Conservation (phyloP, 768 basidiomycete genomes). For the Rhizopogon vinicolor region DNA sequence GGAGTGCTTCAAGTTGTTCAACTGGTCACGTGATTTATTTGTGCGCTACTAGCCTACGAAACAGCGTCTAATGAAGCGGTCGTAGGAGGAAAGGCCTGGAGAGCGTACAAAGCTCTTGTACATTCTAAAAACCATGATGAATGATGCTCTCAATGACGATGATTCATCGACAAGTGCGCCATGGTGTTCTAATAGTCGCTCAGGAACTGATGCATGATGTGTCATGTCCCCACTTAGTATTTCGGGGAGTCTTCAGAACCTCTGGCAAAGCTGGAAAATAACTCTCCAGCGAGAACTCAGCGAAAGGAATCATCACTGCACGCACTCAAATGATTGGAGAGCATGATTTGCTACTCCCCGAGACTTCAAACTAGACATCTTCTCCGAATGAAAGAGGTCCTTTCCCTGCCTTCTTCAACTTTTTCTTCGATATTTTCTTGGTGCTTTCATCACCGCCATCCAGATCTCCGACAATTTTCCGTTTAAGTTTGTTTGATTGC, state of each 20-base stretch:
- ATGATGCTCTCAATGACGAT: too few relatives aligned
- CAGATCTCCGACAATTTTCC: conserved; percentile 31
- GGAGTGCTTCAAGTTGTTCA: too few relatives aligned
- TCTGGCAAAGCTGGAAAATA: background rate
- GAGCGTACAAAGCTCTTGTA: too few relatives aligned
- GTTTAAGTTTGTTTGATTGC: conserved; percentile 25
- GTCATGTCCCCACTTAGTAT: background rate
- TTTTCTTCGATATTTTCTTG: conserved; percentile 43
- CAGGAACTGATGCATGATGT: too few relatives aligned
- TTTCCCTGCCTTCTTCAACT: conserved; percentile 44
- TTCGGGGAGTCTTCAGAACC: background rate
- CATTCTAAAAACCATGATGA: too few relatives aligned
- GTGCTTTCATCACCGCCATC: conserved; percentile 22
- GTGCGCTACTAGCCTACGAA: too few relatives aligned
- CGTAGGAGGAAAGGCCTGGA: too few relatives aligned
- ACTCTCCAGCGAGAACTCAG: background rate
- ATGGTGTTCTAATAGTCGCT: too few relatives aligned
- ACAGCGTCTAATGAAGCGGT: too few relatives aligned
- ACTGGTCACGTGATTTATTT: too few relatives aligned
- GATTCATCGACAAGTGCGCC: too few relatives aligned
- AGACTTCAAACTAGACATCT: conserved; percentile 14
- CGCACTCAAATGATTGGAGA: background rate
- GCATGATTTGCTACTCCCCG: background rate
- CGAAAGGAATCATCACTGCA: background rate
- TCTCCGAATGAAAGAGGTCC: conserved; percentile 33